These are phyloP conservation scores for Candida pini DNA, from an alignment of 805 yeast species.

Conservation along the genomic window DNA sequence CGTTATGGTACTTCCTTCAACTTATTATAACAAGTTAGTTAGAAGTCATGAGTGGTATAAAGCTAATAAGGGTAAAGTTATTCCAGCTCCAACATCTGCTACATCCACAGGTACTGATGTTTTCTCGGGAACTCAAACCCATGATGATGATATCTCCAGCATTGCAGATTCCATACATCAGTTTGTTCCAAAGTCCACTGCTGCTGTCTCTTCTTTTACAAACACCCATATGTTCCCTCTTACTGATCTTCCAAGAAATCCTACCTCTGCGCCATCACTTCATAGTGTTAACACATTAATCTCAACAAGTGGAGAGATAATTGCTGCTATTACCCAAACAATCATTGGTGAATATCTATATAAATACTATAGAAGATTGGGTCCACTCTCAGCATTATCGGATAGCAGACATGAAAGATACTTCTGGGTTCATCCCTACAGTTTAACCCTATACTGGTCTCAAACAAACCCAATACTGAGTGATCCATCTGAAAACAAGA, in stretches of 20 bases:
- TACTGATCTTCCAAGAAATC: conserved; percentile 12
- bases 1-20: conserved; percentile 58
- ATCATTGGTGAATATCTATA: conserved; percentile 87
- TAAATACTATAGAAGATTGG: conserved; percentile 77
- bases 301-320: conserved; percentile 66
- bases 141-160: conserved; percentile 13
- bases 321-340: conserved; percentile 84
- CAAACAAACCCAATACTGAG: conserved; percentile 68
- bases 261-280: conserved; percentile 17
- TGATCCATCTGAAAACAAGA: conserved; percentile 59
- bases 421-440: conserved; percentile 96
- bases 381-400: conserved; percentile 67
- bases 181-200: conserved; percentile 7
- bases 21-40: conserved; percentile 55
- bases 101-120: conserved; percentile 2
- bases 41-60: conserved; percentile 35
- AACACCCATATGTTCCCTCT: too few species aligned
- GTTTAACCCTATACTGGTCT: conserved; percentile 88
- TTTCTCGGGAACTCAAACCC: conserved; percentile 6
- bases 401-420: conserved; percentile 84
- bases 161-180: conserved; percentile 23
- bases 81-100: conserved; percentile 3
- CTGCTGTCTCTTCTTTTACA: too few species aligned
- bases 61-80: conserved; percentile 7
- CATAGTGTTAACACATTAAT: conserved; percentile 50